Base-by-base conservation (phyloP, 1,284 basidiomycete genomes). In the Lentinula novae-zelandiae region DNA sequence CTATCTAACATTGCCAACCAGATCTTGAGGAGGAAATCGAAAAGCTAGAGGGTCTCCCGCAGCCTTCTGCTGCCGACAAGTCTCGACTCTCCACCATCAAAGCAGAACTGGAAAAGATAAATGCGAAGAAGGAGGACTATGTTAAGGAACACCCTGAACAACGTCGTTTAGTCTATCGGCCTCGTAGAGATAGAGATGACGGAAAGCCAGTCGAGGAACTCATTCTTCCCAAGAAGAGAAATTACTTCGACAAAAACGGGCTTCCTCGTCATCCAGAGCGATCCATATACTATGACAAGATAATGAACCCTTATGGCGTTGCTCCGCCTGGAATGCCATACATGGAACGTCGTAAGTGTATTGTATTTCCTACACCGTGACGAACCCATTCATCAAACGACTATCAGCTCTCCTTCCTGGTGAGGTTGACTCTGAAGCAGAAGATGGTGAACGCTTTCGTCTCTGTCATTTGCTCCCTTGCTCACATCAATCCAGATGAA, bases 291-390 rank as follows among this genome's bases (percentile, higher is more conserved):
- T 98, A 95, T 73, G 93, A 98, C 68, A 83, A 92, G 39, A 83
- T 94, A 56, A 90, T 96, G 83, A 98, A 98, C 71, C 94, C 95
- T 6, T 96, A 83, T 71, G 96, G 96, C 31, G 93, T 95, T n/a
- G 87, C 96, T 20, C 96, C 96, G 20, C 96, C 96, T 8, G 96
- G 96, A 7, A 93, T 97, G 95, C 94, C 93, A 8, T 98, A 98
- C 72, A 76, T 85, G 54, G 94, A 98, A 71, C 80, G 89, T 76
- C 82, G 92, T 94, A 67, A 75, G 89, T 79, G 6, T 20, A 20
- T 10, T 46, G 52, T 40, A 31, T 33, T 46, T 52, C 48, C 38
- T 44, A 52, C 5, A 36, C n/a, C 42, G 55, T 49, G 33, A 49
- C n/a, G 6, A 34, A 53, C 4, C 40, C 36, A 50, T 57, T 62